A percentile compares a stretch with the other conserved stretches of the same genome.
Evolutionary conservation across 441 rosid genomes (phyloP).

Genomic region (Populus tomentosa): DNA sequence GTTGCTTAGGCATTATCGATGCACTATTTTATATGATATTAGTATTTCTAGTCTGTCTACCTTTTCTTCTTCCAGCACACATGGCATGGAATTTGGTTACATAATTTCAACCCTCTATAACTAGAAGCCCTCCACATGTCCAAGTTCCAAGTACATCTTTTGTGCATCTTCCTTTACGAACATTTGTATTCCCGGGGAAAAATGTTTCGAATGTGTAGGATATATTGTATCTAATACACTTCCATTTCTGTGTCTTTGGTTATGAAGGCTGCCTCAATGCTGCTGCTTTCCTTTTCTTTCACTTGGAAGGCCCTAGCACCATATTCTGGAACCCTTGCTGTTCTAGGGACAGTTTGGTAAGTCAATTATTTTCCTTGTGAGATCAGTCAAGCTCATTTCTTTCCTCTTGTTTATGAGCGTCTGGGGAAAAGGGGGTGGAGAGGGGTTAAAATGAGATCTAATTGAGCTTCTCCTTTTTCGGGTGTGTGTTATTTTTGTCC

Average conservation of each 20-base stretch:
- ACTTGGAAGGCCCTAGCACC: constrained; percentile 92
- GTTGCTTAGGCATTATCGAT: no score
- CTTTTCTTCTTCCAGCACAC: neutral
- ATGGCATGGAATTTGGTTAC: neutral
- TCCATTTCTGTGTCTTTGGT: constrained; percentile 7
- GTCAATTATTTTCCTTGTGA: constrained; percentile 20
- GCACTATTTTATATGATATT: no score
- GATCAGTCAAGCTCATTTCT: neutral
- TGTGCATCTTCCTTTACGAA: neutral
- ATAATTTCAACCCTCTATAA: neutral
- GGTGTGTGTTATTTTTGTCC: neutral
- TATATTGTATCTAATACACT: constrained; percentile 5
- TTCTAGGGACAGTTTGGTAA: constrained; percentile 95
- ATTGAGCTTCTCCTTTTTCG: neutral
- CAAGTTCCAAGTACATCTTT: neutral
- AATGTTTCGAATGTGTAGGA: neutral
- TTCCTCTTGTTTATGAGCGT: neutral
- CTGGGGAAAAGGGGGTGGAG: neutral
- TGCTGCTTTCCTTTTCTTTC: constrained; percentile 85
- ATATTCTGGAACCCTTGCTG: constrained; percentile 86
- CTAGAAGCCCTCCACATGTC: neutral
- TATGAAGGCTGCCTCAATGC: constrained; percentile 83
- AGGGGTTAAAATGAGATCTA: neutral
- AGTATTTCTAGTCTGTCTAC: no score
- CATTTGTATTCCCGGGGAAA: neutral